Evolutionary conservation across 257 asterid species (phyloP).

Genomic region (Solanum piurae): DNA sequence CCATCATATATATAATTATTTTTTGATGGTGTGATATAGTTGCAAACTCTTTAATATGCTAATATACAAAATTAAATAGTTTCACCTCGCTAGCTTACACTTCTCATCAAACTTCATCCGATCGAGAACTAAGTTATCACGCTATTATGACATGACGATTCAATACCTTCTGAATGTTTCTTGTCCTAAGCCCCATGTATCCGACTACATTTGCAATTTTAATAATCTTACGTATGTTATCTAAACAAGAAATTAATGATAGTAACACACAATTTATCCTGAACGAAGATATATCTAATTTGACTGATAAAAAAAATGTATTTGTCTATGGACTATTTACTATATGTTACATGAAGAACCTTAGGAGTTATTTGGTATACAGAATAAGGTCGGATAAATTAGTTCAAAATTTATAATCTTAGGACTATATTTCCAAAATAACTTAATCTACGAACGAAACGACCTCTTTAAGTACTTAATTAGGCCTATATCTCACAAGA

Average conservation of each 20-base stretch:
- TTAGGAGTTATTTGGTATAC: background rate
- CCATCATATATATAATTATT: background rate
- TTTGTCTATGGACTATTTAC: background rate
- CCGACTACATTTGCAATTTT: background rate
- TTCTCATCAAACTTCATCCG: too few species aligned
- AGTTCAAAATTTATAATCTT: too few species aligned
- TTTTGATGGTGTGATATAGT: background rate
- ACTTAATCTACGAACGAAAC: background rate
- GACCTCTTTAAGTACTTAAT: background rate
- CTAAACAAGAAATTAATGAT: too few species aligned
- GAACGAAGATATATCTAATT: background rate
- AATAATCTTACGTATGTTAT: too few species aligned
- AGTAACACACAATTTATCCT: background rate
- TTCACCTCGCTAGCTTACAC: background rate
- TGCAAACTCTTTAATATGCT: background rate
- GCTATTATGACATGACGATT: too few species aligned
- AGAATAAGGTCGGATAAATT: too few species aligned
- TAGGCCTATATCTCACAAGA: background rate
- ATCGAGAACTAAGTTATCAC: accelerated
- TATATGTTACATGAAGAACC: background rate
- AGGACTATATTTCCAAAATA: too few species aligned
- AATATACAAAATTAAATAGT: background rate
- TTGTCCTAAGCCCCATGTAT: background rate
- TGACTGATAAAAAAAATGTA: too few species aligned
- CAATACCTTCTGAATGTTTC: accelerated